Evolutionary conservation across 2,329 filamentous ascomycete species (phyloP).

Genomic region (Alternaria hordeiaustralica): DNA sequence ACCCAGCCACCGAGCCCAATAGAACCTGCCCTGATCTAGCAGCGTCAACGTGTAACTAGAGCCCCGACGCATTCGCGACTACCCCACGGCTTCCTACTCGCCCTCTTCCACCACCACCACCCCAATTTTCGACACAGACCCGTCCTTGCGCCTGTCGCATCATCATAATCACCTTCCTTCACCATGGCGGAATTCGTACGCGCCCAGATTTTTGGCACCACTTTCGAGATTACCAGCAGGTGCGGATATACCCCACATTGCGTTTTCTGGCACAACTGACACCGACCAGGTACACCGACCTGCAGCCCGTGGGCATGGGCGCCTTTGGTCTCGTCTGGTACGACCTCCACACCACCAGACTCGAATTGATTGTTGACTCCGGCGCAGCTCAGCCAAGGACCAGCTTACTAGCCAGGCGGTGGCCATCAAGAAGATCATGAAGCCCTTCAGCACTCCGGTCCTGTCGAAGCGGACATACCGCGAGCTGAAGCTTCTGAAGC

Average conservation of each 20-base stretch:
- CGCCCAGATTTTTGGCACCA: slow-evolving; percentile 98
- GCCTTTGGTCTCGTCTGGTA: slow-evolving; percentile 98
- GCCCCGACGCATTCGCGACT: slow-evolving; percentile 21
- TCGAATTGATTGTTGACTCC: slow-evolving; percentile 18
- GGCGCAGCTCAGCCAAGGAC: slow-evolving; percentile 86
- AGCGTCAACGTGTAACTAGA: slow-evolving; percentile 36
- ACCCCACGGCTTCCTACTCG: slow-evolving; percentile 22
- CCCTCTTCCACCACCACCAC: slow-evolving; percentile 11
- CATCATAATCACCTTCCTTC: slow-evolving; percentile 35
- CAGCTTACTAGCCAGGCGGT: slow-evolving; percentile 97
- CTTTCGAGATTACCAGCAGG: slow-evolving; percentile 99
- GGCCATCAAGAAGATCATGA: slow-evolving; percentile 99
- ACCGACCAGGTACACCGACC: slow-evolving; percentile 82
- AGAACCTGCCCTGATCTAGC: slow-evolving; percentile 20
- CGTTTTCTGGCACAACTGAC: slow-evolving; percentile 30
- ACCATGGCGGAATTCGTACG: slow-evolving; percentile 99
- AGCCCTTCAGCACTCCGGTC: slow-evolving; percentile 99
- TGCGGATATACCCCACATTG: slow-evolving; percentile 55
- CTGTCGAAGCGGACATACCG: slow-evolving; percentile 97
- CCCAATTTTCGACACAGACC: slow-evolving; percentile 1
- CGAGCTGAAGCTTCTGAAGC: slow-evolving; percentile 96
- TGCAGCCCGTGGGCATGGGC: slow-evolving; percentile 98
- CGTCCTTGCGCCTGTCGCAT: slow-evolving; percentile 34
- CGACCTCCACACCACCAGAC: slow-evolving; percentile 12
- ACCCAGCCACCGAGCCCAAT: slow-evolving; percentile 22